Conservation (phyloP, 768 basidiomycete species). For the Pulveroboletus ravenelii region DNA sequence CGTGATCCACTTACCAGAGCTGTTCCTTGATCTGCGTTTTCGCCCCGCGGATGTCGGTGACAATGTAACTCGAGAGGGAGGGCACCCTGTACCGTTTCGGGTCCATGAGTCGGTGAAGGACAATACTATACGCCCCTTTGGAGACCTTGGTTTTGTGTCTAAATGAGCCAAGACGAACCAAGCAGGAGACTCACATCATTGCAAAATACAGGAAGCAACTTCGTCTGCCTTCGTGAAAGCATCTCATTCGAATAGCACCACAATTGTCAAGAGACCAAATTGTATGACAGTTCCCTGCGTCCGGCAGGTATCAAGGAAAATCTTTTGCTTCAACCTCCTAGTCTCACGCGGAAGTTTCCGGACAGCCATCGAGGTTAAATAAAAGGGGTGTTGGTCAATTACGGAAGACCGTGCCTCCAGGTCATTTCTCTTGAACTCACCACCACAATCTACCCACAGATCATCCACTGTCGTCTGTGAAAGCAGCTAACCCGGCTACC, state of each 20-base stretch:
- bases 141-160: too few relatives aligned
- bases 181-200: neutral
- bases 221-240: neutral
- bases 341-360: conserved; percentile 1
- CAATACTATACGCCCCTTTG: too few relatives aligned
- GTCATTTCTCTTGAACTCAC: neutral
- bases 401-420: conserved; percentile 6
- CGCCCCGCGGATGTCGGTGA: too few relatives aligned
- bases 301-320: too few relatives aligned
- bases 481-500: neutral
- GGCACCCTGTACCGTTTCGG: too few relatives aligned
- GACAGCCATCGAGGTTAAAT: neutral
- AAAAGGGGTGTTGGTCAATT: conserved; percentile 17
- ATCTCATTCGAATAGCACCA: neutral
- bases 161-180: neutral
- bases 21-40: too few relatives aligned
- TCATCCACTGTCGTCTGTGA: neutral
- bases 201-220: neutral
- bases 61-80: too few relatives aligned
- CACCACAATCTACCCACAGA: neutral
- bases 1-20: neutral
- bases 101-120: too few relatives aligned
- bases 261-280: neutral
- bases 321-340: too few relatives aligned
- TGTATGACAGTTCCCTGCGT: neutral